Evolutionary conservation across 345 rosid species (phyloP).

Genomic region (Corchorus capsularis): DNA sequence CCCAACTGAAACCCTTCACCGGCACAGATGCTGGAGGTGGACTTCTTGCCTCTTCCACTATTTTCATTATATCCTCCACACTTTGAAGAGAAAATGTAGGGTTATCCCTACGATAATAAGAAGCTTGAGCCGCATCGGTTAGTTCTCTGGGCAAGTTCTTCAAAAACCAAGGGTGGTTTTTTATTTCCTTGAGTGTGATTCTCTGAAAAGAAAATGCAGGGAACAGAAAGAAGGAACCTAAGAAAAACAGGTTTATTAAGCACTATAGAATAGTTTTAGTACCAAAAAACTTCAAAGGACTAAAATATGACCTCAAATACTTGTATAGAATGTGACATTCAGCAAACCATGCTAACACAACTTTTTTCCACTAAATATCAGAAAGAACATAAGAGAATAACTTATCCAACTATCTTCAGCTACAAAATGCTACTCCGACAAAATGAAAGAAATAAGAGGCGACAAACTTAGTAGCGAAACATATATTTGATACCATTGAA

Average conservation of each 20-base stretch:
- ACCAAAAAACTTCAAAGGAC: too few relatives aligned
- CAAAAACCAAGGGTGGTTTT: conserved; percentile 89
- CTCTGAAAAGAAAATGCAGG: conserved; percentile 45
- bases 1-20: conserved; percentile 73
- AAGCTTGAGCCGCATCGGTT: conserved; percentile 75
- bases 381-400: background rate
- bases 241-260: background rate
- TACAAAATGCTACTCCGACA: background rate
- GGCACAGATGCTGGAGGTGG: conserved; percentile 54
- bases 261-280: background rate
- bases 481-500: background rate
- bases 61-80: conserved; percentile 86
- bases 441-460: too few relatives aligned
- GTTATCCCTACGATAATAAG: conserved; percentile 68
- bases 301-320: background rate
- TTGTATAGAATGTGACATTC: background rate
- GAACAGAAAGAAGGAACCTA: background rate
- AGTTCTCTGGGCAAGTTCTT: conserved; percentile 94
- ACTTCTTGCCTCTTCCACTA: conserved; percentile 85
- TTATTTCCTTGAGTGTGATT: conserved; percentile 76
- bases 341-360: background rate
- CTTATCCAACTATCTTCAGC: background rate
- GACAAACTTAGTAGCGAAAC: background rate
- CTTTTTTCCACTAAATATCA: background rate
- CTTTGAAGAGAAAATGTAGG: conserved; percentile 78